Conservation (phyloP, 2,329 filamentous ascomycete species). For the Sporothrix protearum region DNA sequence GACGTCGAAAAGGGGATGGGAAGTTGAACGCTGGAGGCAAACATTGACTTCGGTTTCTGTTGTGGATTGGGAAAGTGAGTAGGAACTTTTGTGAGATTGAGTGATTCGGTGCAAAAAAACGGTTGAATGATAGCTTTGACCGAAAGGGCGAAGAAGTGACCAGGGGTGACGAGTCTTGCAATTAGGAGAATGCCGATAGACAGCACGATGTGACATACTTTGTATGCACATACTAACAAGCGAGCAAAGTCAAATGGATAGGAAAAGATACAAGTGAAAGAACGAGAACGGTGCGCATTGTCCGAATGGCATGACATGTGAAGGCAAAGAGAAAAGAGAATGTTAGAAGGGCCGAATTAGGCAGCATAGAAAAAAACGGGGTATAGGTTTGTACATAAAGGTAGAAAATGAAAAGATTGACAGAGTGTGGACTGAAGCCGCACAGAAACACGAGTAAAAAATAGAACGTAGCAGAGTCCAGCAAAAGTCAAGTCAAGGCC, state of each 20-base stretch:
- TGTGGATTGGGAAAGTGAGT: not conserved
- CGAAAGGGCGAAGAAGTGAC: not conserved
- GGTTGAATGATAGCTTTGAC: too few relatives aligned
- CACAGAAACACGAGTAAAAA: not conserved
- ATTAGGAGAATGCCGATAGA: not conserved
- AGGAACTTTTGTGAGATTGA: not conserved
- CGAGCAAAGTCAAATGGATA: not conserved
- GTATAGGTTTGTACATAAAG: slow-evolving; percentile 7
- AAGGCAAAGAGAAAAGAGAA: not conserved
- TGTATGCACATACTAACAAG: not conserved
- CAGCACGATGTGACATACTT: not conserved
- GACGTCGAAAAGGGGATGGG: not conserved
- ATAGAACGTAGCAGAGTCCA: too few relatives aligned
- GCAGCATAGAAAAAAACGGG: slow-evolving; percentile 1
- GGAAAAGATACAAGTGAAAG: not conserved
- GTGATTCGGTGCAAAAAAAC: not conserved
- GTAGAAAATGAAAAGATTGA: not conserved
- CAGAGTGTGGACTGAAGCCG: not conserved
- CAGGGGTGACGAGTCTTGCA: not conserved
- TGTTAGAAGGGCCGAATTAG: not conserved
- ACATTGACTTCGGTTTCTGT: not conserved
- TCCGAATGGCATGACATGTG: not conserved
- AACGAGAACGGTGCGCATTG: not conserved
- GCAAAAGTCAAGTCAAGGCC: not conserved
- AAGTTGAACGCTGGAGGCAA: not conserved